Percentiles rank a stretch among this genome's conserved stretches.
Conservation (phyloP, 2,329 filamentous ascomycete genomes). For the Pseudogymnoascus sp. region DNA sequence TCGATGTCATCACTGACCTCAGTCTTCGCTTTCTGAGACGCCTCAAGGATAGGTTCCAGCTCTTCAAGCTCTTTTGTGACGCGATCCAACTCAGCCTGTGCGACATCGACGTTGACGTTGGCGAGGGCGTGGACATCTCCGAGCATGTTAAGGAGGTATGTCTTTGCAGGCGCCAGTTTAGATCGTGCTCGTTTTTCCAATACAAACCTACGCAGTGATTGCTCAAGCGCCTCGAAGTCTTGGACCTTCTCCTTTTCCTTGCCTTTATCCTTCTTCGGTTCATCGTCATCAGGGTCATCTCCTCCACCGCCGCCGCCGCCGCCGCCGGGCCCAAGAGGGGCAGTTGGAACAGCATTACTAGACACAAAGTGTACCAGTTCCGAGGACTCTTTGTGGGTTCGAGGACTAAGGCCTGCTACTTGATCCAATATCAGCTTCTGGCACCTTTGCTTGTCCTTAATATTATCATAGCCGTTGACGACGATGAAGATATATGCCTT, state of each 20-base stretch:
- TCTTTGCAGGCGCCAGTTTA: constrained; percentile 91
- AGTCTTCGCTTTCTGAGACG: constrained; percentile 69
- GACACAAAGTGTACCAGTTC: constrained; percentile 98
- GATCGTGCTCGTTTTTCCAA: constrained; percentile 92
- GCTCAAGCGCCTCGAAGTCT: constrained; percentile 85
- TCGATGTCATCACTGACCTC: constrained; percentile 79
- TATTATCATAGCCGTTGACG: constrained; percentile 93
- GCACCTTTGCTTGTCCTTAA: constrained; percentile 83
- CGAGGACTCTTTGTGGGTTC: constrained; percentile 83
- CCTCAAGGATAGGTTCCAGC: constrained; percentile 77
- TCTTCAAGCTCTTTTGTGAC: constrained; percentile 73
- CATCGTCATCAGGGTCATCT: constrained; percentile 39
- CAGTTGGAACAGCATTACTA: constrained; percentile 84
- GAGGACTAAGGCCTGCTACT: constrained; percentile 77
- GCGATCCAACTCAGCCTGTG: constrained; percentile 74
- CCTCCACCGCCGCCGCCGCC: constrained; percentile 49
- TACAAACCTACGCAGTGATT: constrained; percentile 84
- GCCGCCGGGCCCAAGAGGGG: constrained; percentile 49
- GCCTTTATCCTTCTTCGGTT: constrained; percentile 60
- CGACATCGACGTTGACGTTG: constrained; percentile 79
- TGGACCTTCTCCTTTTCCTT: constrained; percentile 82
- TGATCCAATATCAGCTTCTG: constrained; percentile 91
- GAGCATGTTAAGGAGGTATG: constrained; percentile 88
- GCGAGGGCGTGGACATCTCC: constrained; percentile 80
- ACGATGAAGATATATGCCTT: constrained; percentile 99